Evolutionary conservation across 768 basidiomycete genomes (phyloP).

Genomic region (Leccinum variicolor): DNA sequence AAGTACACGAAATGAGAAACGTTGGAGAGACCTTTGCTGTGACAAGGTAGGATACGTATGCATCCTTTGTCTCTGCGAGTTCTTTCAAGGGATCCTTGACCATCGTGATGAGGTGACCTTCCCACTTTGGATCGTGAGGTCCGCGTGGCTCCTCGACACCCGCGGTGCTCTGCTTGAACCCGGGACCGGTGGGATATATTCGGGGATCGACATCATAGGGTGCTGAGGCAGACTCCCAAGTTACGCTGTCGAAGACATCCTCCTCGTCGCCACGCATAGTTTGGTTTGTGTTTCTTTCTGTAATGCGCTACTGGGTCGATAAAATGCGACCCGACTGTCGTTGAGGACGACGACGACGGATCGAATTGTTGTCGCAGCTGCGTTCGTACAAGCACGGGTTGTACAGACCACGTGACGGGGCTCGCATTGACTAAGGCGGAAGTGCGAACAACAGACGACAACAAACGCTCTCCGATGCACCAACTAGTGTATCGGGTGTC

Average conservation of each 20-base stretch:
- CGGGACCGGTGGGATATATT: constrained; percentile 52
- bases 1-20: neutral
- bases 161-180: constrained; percentile 77
- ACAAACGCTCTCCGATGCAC: constrained; percentile 30
- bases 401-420: constrained; percentile 25
- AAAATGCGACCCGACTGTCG: neutral
- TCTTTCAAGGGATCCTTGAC: constrained; percentile 96
- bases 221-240: constrained; percentile 77
- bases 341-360: constrained; percentile 1
- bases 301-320: neutral
- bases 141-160: constrained; percentile 61
- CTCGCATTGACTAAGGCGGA: constrained; percentile 3
- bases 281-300: neutral
- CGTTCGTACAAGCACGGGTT: neutral
- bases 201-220: constrained; percentile 48
- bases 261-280: constrained; percentile 82
- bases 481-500: constrained; percentile 6
- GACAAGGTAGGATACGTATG: constrained; percentile 93
- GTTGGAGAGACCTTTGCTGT: constrained; percentile 66
- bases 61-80: constrained; percentile 94
- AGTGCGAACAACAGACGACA: constrained; percentile 21
- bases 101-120: constrained; percentile 75
- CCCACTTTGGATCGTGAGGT: constrained; percentile 87
- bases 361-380: neutral
- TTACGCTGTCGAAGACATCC: constrained; percentile 88